phyloP scores from a whole-genome alignment of 2,329 filamentous ascomycete genomes.

The Metarhizium anisopliae region DNA sequence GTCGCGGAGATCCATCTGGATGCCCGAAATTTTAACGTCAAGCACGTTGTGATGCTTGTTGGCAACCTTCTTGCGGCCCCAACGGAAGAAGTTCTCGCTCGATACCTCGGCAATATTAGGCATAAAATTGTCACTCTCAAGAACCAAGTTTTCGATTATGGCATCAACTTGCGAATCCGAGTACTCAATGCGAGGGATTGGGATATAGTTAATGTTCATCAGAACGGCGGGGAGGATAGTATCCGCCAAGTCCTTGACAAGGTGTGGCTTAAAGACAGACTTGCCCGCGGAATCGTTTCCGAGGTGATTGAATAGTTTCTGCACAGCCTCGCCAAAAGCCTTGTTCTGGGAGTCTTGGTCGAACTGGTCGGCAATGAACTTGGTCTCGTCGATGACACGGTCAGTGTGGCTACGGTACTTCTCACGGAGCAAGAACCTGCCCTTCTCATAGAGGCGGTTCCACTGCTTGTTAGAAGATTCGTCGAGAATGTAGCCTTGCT shows the following conservation, averaged over 20 bases:
- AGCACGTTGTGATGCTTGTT: conserved; percentile 75
- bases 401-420: conserved; percentile 84
- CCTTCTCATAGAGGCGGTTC: conserved; percentile 76
- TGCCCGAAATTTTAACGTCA: conserved; percentile 76
- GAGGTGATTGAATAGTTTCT: conserved; percentile 81
- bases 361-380: conserved; percentile 84
- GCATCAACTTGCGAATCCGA: conserved; percentile 76
- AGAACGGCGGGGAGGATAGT: conserved; percentile 78
- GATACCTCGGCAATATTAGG: conserved; percentile 84
- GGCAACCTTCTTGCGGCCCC: conserved; percentile 79
- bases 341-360: conserved; percentile 82
- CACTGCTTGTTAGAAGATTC: conserved; percentile 73
- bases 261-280: conserved; percentile 81
- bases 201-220: conserved; percentile 80
- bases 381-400: conserved; percentile 78
- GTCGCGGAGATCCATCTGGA: conserved; percentile 87
- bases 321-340: conserved; percentile 63
- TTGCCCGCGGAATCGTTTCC: conserved; percentile 81
- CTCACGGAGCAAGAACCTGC: conserved; percentile 76
- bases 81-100: conserved; percentile 90
- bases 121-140: conserved; percentile 95
- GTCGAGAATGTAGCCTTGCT: conserved; percentile 86
- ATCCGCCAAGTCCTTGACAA: conserved; percentile 80
- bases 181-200: conserved; percentile 90
- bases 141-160: conserved; percentile 85